A percentile compares a stretch with the other conserved stretches of the same genome.
phyloP scores from a whole-genome alignment of 257 asterid genomes.

The Solanum microdontum region DNA sequence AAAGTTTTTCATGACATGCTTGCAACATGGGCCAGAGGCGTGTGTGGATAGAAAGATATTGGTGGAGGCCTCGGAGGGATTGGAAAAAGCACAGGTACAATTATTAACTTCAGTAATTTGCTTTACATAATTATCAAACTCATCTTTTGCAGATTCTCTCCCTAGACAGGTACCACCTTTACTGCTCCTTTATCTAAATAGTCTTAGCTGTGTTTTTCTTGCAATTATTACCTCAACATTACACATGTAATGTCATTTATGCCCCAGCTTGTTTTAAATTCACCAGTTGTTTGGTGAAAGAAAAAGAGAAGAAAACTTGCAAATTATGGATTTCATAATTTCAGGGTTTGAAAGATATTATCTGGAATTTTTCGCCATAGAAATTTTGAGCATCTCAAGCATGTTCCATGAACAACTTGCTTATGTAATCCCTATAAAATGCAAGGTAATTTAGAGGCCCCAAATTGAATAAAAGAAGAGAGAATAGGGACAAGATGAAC shows the following conservation, averaged over 20 bases:
- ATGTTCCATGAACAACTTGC: background rate
- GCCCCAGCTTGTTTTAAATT: background rate
- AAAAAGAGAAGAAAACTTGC: background rate
- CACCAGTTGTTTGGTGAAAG: background rate
- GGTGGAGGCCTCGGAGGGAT: constrained; percentile 88
- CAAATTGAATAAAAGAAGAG: background rate
- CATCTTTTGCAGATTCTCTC: background rate
- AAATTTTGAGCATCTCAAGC: background rate
- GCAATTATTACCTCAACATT: background rate
- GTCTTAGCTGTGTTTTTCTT: background rate
- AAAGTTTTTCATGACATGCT: constrained; percentile 59
- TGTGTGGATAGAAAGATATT: constrained; percentile 62
- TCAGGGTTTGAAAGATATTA: background rate
- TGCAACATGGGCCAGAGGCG: constrained; percentile 66
- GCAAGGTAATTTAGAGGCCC: background rate
- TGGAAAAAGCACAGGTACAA: constrained; percentile 66
- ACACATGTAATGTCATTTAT: background rate
- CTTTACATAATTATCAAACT: background rate
- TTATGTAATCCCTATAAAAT: background rate
- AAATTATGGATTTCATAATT: background rate
- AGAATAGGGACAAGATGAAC: background rate
- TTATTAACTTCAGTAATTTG: background rate
- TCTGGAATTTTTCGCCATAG: background rate
- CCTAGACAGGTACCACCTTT: background rate
- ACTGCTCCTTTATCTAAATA: background rate